A percentile compares a stretch with the other conserved stretches of the same genome.
These are phyloP conservation scores for Alectoria sarmentosa DNA, from an alignment of 495 filamentous ascomycete species.

Conservation along the genomic window DNA sequence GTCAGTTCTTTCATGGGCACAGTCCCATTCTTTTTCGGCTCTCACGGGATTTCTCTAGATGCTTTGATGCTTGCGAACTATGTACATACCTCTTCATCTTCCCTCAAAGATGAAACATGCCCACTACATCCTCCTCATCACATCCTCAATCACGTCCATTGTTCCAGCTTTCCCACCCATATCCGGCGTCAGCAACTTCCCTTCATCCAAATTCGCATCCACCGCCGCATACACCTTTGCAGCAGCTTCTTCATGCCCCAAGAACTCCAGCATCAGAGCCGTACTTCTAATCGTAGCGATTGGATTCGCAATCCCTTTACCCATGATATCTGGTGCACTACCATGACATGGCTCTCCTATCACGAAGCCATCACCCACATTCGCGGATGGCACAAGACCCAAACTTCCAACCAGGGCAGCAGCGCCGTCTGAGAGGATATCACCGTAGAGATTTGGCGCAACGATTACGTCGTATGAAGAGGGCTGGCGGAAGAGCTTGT, in stretches of 20 bases:
- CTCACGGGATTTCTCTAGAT: not conserved
- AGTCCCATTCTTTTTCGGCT: not conserved
- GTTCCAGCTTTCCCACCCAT: slow-evolving; percentile 85
- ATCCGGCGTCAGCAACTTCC: slow-evolving; percentile 76
- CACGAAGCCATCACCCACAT: slow-evolving; percentile 89
- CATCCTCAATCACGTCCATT: slow-evolving; percentile 81
- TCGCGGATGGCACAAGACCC: slow-evolving; percentile 90
- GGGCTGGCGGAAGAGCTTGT: slow-evolving; percentile 97
- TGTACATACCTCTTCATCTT: not conserved
- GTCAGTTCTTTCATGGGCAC: not conserved
- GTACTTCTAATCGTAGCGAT: slow-evolving; percentile 90
- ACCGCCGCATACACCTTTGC: slow-evolving; percentile 86
- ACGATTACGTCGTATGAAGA: slow-evolving; percentile 95
- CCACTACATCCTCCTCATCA: slow-evolving; percentile 32
- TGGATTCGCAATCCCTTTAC: slow-evolving; percentile 86
- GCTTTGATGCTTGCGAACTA: too few relatives aligned
- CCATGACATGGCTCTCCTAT: slow-evolving; percentile 99
- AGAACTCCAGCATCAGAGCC: slow-evolving; percentile 92
- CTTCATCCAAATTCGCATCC: slow-evolving; percentile 84
- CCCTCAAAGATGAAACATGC: not conserved
- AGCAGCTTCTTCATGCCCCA: slow-evolving; percentile 77
- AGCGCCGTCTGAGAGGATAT: slow-evolving; percentile 92
- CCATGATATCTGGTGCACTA: slow-evolving; percentile 91
- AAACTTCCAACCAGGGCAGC: slow-evolving; percentile 92
- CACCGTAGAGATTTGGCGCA: slow-evolving; percentile 95